These are phyloP conservation scores for Diplodia sapinea DNA, from an alignment of 2,329 filamentous ascomycete species.

Conservation along the genomic window DNA sequence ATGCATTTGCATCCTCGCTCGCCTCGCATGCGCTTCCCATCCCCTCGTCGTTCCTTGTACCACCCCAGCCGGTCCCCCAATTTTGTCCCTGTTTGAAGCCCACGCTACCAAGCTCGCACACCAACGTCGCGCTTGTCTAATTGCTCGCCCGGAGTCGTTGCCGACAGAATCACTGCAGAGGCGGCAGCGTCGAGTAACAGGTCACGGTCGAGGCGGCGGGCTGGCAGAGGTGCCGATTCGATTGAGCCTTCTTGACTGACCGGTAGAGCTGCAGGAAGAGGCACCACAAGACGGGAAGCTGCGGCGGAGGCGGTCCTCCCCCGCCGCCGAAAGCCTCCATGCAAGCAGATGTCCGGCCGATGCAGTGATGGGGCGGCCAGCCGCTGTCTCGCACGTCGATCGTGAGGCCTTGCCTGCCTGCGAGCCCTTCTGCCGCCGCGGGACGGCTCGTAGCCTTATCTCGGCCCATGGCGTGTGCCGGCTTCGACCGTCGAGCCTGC, in stretches of 20 bases:
- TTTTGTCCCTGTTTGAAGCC: background rate
- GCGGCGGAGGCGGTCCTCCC: slow-evolving; percentile 5
- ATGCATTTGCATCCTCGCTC: background rate
- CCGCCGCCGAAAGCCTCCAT: background rate
- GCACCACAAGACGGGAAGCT: slow-evolving; percentile 16
- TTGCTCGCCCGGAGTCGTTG: background rate
- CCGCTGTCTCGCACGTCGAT: slow-evolving; percentile 28
- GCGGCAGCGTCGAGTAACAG: slow-evolving; percentile 24
- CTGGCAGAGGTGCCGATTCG: slow-evolving; percentile 25
- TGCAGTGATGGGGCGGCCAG: slow-evolving; percentile 19
- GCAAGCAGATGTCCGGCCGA: slow-evolving; percentile 11
- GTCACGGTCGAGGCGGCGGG: slow-evolving; percentile 7
- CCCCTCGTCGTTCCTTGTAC: background rate
- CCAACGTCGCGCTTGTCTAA: slow-evolving; percentile 3
- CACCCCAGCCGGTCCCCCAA: slow-evolving; percentile 2
- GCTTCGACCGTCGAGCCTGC: slow-evolving; percentile 5
- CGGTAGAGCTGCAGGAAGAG: slow-evolving; percentile 21
- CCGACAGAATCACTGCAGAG: slow-evolving; percentile 4
- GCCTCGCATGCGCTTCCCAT: background rate
- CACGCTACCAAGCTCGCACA: slow-evolving; percentile 9
- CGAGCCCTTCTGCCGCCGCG: slow-evolving; percentile 15
- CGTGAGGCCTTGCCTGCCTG: slow-evolving; percentile 9
- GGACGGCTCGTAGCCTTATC: slow-evolving; percentile 31
- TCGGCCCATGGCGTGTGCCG: slow-evolving; percentile 20
- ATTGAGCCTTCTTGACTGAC: slow-evolving; percentile 23